Percentiles rank a stretch among this genome's conserved stretches.
Evolutionary conservation across 805 yeast genomes (phyloP).

Genomic region (Myxozyma kluyveri): DNA sequence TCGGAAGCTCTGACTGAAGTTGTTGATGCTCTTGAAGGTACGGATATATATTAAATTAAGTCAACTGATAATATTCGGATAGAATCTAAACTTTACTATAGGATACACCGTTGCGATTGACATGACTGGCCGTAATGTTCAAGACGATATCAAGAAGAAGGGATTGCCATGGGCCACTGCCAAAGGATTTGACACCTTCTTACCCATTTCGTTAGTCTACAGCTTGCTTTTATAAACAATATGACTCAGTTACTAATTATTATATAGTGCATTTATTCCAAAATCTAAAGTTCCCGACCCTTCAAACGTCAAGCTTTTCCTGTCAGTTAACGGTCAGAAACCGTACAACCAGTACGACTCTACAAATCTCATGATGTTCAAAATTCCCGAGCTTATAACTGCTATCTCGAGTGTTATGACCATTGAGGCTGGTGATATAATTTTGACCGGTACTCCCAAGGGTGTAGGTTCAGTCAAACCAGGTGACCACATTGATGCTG

Average conservation of each 20-base stretch:
- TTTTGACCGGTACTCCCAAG: conserved; percentile 94
- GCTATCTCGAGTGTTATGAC: conserved; percentile 89
- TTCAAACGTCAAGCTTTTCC: conserved; percentile 59
- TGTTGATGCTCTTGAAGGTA: conserved; percentile 71
- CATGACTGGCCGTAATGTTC: conserved; percentile 93
- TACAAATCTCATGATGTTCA: conserved; percentile 82
- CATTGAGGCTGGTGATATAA: conserved; percentile 82
- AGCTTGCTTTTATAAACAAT: neutral
- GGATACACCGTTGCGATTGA: conserved; percentile 82
- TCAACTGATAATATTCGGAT: neutral
- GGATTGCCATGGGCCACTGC: conserved; percentile 97
- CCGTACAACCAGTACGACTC: conserved; percentile 63
- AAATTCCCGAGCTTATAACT: conserved; percentile 74
- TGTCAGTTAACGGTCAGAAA: conserved; percentile 66
- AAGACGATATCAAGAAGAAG: conserved; percentile 86
- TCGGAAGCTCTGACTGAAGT: conserved; percentile 63
- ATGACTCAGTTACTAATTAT: neutral
- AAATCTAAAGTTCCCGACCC: conserved; percentile 68
- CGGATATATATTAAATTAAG: neutral
- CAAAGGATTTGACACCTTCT: conserved; percentile 93
- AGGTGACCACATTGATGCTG: conserved; percentile 74
- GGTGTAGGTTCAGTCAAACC: conserved; percentile 86
- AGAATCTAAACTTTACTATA: neutral
- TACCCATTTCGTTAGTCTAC: conserved; percentile 63
- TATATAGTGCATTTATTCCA: conserved; percentile 51